These are phyloP conservation scores for Polyporus tsugae DNA, from an alignment of 1,284 basidiomycete genomes.

Conservation along the genomic window DNA sequence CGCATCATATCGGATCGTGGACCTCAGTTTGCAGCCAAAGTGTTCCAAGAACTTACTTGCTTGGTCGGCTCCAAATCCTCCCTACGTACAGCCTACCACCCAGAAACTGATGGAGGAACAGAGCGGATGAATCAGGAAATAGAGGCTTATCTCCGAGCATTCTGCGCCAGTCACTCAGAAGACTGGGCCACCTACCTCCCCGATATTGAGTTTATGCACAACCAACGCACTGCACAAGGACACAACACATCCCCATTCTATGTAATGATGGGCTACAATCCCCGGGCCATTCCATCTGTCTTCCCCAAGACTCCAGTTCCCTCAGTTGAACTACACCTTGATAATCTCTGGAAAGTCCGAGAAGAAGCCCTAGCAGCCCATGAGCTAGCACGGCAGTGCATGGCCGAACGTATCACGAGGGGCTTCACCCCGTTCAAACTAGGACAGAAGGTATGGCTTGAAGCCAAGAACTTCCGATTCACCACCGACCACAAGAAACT, in stretches of 20 bases:
- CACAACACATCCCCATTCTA: slow-evolving; percentile 42
- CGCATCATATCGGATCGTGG: slow-evolving; percentile 47
- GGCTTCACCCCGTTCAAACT: slow-evolving; percentile 5
- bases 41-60: slow-evolving; percentile 40
- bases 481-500: neutral
- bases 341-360: neutral
- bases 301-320: neutral
- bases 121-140: slow-evolving; percentile 42
- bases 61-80: slow-evolving; percentile 32
- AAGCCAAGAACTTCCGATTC: slow-evolving; percentile 10
- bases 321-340: neutral
- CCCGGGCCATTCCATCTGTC: neutral
- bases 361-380: slow-evolving; percentile 1
- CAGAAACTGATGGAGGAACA: slow-evolving; percentile 42
- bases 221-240: slow-evolving; percentile 33
- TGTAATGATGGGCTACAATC: slow-evolving; percentile 13
- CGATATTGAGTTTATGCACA: slow-evolving; percentile 37
- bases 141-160: slow-evolving; percentile 33
- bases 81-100: slow-evolving; percentile 39
- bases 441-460: slow-evolving; percentile 14
- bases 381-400: neutral
- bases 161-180: slow-evolving; percentile 38
- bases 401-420: slow-evolving; percentile 4
- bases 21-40: slow-evolving; percentile 42
- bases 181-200: slow-evolving; percentile 42